Base-by-base conservation (phyloP, 2,329 filamentous ascomycete species). In the Westerdykella ornata region DNA sequence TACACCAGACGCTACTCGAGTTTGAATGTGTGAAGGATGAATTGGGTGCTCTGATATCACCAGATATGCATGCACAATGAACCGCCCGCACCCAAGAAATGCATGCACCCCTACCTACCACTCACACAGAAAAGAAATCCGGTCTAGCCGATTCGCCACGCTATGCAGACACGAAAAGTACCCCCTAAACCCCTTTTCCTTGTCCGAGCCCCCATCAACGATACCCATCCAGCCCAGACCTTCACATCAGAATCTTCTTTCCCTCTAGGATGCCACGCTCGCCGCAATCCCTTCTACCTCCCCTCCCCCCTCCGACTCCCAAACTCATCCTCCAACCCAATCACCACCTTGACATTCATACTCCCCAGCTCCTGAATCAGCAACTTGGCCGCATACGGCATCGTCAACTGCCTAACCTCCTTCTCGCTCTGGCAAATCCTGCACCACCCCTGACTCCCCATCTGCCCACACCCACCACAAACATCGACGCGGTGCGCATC, bases 301-400 rank as follows among this genome's bases (percentile, higher is more conserved):
- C 41, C 42, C 41, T 30, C 35, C 35, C 18, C 31, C 16, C 44
- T 39, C 37, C 35, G 42, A 35, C 48, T 45, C 4, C 88, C 88
- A 66, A 98, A 98, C 69, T 97, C 88, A 62, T 98, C 92, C 57
- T 88, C 88, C 51, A 98, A 70, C 72, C 90, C 86, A 68, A 98
- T 72, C 43, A 85, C 77, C 45, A 94, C 90, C 47, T 89, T 85
- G n/a, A 98, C 88, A 66, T 98, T 98, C 92, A 98, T 98, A 66
- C 88, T 94, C 60, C 94, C 83, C 58, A 98, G 69, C 70, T 98
- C 92, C 72, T 98, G 92, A 37, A 97, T 87, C 42, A 98, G 72
- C 61, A 98, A 70, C 75, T 98, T 97, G 1, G 92, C 92, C 14
- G 92, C 92, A 67, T 98, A 98, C 26, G 92, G 92, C 77, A 98